Percentiles rank a stretch among this genome's conserved stretches.
phyloP scores from a whole-genome alignment of 2,329 filamentous ascomycete species.

The Eurotiales sp. region DNA sequence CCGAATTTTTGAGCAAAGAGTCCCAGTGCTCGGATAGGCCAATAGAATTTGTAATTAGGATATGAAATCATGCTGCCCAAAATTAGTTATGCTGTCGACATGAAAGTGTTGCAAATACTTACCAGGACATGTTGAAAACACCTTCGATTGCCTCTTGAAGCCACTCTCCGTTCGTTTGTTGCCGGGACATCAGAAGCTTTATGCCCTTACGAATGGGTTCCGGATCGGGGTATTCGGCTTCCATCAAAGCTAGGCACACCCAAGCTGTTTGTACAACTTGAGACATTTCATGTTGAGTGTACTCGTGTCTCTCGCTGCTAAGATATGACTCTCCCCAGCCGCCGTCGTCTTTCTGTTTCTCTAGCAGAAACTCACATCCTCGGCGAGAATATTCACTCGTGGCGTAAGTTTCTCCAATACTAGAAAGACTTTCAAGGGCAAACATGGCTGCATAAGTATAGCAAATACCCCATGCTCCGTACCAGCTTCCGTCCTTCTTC shows the following conservation, averaged over 20 bases:
- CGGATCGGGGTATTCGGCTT: conserved; percentile 74
- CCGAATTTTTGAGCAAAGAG: conserved; percentile 76
- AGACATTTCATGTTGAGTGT: conserved; percentile 71
- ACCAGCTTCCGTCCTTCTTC: conserved; percentile 84
- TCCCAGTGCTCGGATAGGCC: conserved; percentile 88
- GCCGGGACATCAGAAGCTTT: conserved; percentile 76
- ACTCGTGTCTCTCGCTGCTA: conserved; percentile 73
- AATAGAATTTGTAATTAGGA: conserved; percentile 97
- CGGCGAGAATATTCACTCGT: conserved; percentile 67
- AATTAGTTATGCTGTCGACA: conserved; percentile 20
- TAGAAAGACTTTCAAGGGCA: conserved; percentile 78
- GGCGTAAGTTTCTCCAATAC: conserved; percentile 74
- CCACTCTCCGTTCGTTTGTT: conserved; percentile 91
- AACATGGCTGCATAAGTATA: conserved; percentile 98
- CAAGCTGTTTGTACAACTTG: conserved; percentile 95
- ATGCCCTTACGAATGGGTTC: conserved; percentile 70
- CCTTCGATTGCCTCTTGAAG: conserved; percentile 92
- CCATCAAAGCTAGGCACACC: conserved; percentile 77
- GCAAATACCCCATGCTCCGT: conserved; percentile 96
- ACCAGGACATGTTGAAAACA: conserved; percentile 97
- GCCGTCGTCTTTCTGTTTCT: conserved; percentile 80
- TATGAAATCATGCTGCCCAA: conserved; percentile 84
- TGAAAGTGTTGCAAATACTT: conserved; percentile 33
- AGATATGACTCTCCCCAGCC: conserved; percentile 96
- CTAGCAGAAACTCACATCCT: conserved; percentile 81